Evolutionary conservation across 2,329 filamentous ascomycete species (phyloP), one percentile per base, ranked within the genome.

Genomic region (Epichloe sp.): DNA sequence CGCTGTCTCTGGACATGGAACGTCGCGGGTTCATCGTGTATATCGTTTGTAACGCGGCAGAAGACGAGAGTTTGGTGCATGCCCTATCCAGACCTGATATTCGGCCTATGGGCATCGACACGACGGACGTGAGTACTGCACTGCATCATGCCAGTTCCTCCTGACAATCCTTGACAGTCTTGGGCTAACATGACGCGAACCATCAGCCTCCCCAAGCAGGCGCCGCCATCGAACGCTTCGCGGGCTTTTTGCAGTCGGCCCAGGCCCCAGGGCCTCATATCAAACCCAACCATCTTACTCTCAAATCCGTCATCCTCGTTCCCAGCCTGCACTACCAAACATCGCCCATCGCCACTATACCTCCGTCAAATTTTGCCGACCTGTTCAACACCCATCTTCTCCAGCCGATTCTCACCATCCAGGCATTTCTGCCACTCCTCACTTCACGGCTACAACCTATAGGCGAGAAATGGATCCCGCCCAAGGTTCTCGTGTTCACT

Each of bases 11-110:
- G 46, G 93, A 98, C 63, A 74, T 98, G 58, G 93, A 97, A 69
- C 77, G 89, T 53, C 81, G 89, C 56, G 93, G 93, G 4, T 97
- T 94, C 65, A 86, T 97, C 54, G 88, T 97, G 51, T 98, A 89
- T 65, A 76, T 98, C 54, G 86, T 95, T 1, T 91, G 89, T 60
- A 85, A 82, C 56, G 88, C 82, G n/a, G 71, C 82, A 53, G 87
- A 95, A 60, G 91, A 97, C 58, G 89, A 97, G 65, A 75, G 83
- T 37, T 71, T 85, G 56, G 82, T 97, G 14, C 80, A 87, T 54
- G 78, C 80, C 54, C 79, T 95, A 65, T 78, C 82, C n/a, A 77
- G 88, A 55, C 75, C 82, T 6, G 93, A 97, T 63, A 85, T 97
- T 56, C 80, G 85, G 55, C 82, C 91, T 7, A 70, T 98, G 52